phyloP scores from a whole-genome alignment of 1,284 basidiomycete species.

The Amylostereum chailletii region DNA sequence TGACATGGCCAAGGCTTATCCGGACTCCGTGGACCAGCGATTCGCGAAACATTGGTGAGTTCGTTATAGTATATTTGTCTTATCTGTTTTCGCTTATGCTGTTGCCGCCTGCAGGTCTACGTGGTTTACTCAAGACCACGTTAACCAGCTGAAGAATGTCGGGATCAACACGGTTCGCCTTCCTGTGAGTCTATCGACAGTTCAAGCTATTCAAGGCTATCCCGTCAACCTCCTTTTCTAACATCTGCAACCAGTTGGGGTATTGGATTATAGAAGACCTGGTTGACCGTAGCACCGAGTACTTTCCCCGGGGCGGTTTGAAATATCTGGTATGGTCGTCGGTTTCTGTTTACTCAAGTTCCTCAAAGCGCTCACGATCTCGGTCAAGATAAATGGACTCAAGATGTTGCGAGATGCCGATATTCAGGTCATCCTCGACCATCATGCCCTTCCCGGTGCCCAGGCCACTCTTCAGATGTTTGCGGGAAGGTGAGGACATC shows the following conservation, averaged over 20 bases:
- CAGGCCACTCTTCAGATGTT: constrained; percentile 52
- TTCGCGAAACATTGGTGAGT: constrained; percentile 60
- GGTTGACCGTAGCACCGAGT: constrained; percentile 52
- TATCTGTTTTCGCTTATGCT: not conserved
- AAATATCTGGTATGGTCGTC: constrained; percentile 40
- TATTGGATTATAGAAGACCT: constrained; percentile 74
- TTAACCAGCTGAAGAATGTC: constrained; percentile 37
- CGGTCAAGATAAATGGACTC: constrained; percentile 47
- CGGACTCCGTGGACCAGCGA: constrained; percentile 44
- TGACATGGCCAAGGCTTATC: constrained; percentile 48
- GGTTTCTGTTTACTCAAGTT: not conserved
- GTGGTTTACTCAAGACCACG: constrained; percentile 64
- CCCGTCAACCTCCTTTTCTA: not conserved
- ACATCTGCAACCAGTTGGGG: constrained; percentile 44
- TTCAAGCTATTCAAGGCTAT: not conserved
- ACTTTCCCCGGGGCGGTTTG: constrained; percentile 63
- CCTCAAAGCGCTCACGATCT: not conserved
- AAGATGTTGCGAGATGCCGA: constrained; percentile 48
- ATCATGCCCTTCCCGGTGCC: constrained; percentile 71
- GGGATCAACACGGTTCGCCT: constrained; percentile 71
- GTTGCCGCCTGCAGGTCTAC: constrained; percentile 36
- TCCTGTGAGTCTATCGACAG: constrained; percentile 37
- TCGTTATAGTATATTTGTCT: not conserved
- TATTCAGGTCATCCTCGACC: constrained; percentile 62
- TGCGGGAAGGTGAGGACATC: constrained; percentile 43